phyloP scores from a whole-genome alignment of 2,329 filamentous ascomycete species.

The Trichoderma afroharzianum region DNA sequence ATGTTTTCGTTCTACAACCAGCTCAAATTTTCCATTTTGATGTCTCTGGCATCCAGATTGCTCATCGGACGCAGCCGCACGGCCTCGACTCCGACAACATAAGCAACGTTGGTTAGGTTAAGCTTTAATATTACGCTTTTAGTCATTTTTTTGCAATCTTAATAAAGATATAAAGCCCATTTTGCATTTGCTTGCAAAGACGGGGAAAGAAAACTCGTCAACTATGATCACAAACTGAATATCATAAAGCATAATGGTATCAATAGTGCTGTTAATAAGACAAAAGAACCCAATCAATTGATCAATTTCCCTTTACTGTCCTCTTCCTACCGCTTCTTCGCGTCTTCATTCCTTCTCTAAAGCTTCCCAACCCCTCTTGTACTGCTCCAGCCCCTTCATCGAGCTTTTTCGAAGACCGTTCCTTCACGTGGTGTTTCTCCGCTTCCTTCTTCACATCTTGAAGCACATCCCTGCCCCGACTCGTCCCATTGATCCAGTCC shows the following conservation, averaged over 20 bases:
- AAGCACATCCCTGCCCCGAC: constrained; percentile 47
- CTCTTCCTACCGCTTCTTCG: constrained; percentile 28
- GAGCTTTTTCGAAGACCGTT: constrained; percentile 34
- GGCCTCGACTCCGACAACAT: too few relatives aligned
- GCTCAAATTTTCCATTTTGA: too few relatives aligned
- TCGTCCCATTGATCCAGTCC: constrained; percentile 59
- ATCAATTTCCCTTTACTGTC: not conserved
- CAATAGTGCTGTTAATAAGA: not conserved
- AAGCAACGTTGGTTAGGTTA: too few relatives aligned
- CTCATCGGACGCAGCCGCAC: too few relatives aligned
- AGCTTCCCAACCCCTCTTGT: constrained; percentile 32
- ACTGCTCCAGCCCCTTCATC: constrained; percentile 32
- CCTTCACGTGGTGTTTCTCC: constrained; percentile 52
- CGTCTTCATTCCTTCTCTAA: constrained; percentile 28
- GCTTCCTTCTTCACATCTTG: constrained; percentile 54
- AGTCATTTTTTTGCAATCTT: too few relatives aligned
- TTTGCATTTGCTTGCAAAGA: not conserved
- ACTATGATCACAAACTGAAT: not conserved
- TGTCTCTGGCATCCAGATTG: too few relatives aligned
- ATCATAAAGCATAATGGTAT: not conserved
- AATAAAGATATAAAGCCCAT: too few relatives aligned
- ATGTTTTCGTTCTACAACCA: too few relatives aligned
- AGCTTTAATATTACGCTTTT: too few relatives aligned
- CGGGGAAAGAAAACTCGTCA: not conserved
- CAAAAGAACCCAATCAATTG: not conserved